A percentile compares a stretch with the other conserved stretches of the same genome.
Evolutionary conservation across 768 basidiomycete species (phyloP).

Genomic region (Rhizopogon sp.): DNA sequence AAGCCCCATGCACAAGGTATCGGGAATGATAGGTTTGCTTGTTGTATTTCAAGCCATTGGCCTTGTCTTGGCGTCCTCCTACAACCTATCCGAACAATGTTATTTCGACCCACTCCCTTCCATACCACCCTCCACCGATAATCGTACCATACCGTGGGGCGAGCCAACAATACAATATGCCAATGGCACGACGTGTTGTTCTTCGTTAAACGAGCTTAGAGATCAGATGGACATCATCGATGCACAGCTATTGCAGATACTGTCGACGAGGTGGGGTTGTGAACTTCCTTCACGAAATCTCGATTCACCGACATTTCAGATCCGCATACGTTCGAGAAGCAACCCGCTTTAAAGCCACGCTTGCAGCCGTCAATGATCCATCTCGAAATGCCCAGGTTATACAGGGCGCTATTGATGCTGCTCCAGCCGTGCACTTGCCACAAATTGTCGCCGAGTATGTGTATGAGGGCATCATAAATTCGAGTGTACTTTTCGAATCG

Average conservation of each 20-base stretch:
- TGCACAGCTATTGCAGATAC: slow-evolving; percentile 12
- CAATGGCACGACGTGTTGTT: slow-evolving; percentile 21
- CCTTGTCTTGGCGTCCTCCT: neutral
- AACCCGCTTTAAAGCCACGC: slow-evolving; percentile 18
- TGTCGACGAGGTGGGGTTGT: slow-evolving; percentile 12
- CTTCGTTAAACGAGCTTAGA: slow-evolving; percentile 16
- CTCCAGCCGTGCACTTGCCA: slow-evolving; percentile 14
- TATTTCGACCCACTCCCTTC: slow-evolving; percentile 10
- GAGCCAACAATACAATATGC: slow-evolving; percentile 11
- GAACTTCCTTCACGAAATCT: neutral
- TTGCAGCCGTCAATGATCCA: slow-evolving; percentile 6
- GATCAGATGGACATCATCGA: slow-evolving; percentile 14
- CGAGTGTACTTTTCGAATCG: slow-evolving; percentile 16
- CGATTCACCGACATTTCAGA: slow-evolving; percentile 4
- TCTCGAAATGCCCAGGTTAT: slow-evolving; percentile 15
- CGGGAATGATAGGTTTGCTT: neutral
- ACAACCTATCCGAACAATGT: slow-evolving; percentile 7
- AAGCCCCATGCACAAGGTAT: neutral
- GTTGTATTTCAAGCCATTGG: neutral
- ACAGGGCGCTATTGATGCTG: slow-evolving; percentile 13
- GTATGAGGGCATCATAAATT: slow-evolving; percentile 15
- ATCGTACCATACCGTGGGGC: slow-evolving; percentile 19
- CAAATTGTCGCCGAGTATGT: slow-evolving; percentile 16
- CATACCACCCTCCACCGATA: slow-evolving; percentile 11
- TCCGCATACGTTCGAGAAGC: slow-evolving; percentile 19